phyloP scores from a whole-genome alignment of 2,329 filamentous ascomycete species.

The Exophiala oligosperma region DNA sequence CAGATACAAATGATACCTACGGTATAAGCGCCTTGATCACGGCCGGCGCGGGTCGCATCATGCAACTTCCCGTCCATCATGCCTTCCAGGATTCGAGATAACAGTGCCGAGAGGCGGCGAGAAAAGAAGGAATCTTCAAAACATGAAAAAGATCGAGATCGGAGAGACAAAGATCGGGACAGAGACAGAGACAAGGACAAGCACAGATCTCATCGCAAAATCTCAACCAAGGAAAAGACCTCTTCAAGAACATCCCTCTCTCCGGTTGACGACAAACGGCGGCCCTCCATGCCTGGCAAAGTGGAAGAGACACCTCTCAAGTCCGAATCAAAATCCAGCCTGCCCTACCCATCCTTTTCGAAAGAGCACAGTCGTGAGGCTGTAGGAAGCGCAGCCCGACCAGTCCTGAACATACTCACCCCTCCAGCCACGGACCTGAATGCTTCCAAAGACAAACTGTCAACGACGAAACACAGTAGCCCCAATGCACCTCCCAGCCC shows the following conservation, averaged over 20 bases:
- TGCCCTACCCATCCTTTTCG: slow-evolving; percentile 80
- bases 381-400: slow-evolving; percentile 61
- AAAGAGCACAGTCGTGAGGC: slow-evolving; percentile 91
- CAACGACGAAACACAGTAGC: slow-evolving; percentile 14
- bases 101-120: slow-evolving; percentile 25
- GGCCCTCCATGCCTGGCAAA: slow-evolving; percentile 32
- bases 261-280: slow-evolving; percentile 29
- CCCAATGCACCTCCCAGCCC: slow-evolving; percentile 47
- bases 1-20: slow-evolving; percentile 21
- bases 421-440: slow-evolving; percentile 72
- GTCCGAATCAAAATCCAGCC: slow-evolving; percentile 46
- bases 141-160: slow-evolving; percentile 24
- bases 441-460: slow-evolving; percentile 45
- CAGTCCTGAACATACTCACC: slow-evolving; percentile 54
- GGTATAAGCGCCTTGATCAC: slow-evolving; percentile 24
- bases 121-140: slow-evolving; percentile 25
- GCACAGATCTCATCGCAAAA: slow-evolving; percentile 23
- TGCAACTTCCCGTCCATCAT: slow-evolving; percentile 26
- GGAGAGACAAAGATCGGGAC: slow-evolving; percentile 15
- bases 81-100: slow-evolving; percentile 29
- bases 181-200: slow-evolving; percentile 22
- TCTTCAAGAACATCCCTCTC: slow-evolving; percentile 29
- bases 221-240: slow-evolving; percentile 25
- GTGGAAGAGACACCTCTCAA: slow-evolving; percentile 18
- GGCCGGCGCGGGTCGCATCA: slow-evolving; percentile 20